Base-by-base conservation (phyloP, 1,284 basidiomycete genomes). In the Pyrrhoderma lamaoense region DNA sequence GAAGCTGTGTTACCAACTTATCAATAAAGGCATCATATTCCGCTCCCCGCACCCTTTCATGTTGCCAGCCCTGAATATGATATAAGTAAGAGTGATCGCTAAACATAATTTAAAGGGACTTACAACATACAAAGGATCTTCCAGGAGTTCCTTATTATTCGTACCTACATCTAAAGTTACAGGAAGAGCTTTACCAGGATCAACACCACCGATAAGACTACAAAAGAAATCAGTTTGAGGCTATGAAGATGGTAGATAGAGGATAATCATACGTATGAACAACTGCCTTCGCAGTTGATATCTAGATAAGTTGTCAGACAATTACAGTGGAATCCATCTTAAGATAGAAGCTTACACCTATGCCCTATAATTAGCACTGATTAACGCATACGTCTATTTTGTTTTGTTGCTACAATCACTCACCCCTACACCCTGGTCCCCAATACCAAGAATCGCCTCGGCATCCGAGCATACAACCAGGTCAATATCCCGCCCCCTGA, bases 241-340 rank as follows among this genome's bases (percentile, higher is more conserved):
- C 19, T 22, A 18, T 13, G 34, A n/a, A 38, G 2, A 38, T n/a
- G 18, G 3, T 35, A n/a, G n/a, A n/a, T n/a, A 37, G 9, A 2
- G 8, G 3, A 13, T 23, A 8, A 8, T 65, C 77, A 38, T 55
- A 82, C 80, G 85, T 86, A 64, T 93, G 93, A 19, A 94, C 81
- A 3, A 78, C 85, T 2, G 87, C 76, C 70, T 95, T 95, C n/a
- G 90, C 90, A 2, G 86, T 80, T 0, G 87, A 85, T 59, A 95
- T 94, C 77, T 89, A n/a, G 27, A 42, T 14, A 31, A 3, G 16
- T 42, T 4, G 42, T 16, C 21, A 9, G 11, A 34, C 21, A 21
- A 19, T 21, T 7, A 14, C 4, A 35, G 13, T 5, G 23, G 14
- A 40, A 38, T 11, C 42, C 19, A 3, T 1, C 11, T 38, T 9